Evolutionary conservation across 306 rosid genomes (phyloP), one percentile per base, ranked within the genome.

Genomic region (Casuarina equisetifolia): DNA sequence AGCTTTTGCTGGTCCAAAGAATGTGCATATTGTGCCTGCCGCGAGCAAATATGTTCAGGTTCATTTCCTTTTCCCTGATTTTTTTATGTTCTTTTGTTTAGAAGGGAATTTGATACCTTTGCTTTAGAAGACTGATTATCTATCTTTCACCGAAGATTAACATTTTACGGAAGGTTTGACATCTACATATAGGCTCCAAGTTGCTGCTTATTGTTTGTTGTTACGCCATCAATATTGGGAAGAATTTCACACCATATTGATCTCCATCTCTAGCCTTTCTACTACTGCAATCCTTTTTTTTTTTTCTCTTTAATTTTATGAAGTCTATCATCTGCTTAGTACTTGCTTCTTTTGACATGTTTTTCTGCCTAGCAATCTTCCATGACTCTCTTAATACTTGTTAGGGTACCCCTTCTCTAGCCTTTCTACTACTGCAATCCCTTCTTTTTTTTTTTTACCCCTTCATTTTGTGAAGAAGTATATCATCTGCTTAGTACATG

Each of bases 11-110:
- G 97, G 97, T 53, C 79, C 91, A 72, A 92, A 89, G 86, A 89
- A 89, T 75, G 73, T 35, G 55, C 84, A 92, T 40, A 12, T 92
- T 79, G 88, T 92, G 68, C 91, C 98, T 20, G 96, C 96, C 71
- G 97, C 97, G 68, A 90, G 88, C 85, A 85, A 88, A 39, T 94
- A 92, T 64, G 90, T 92, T 68, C 97, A 94, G 98, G 98, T 94
- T 74, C 72, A 77, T 77, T 83, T 75, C 70, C 69, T 72, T 66
- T 32, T 32, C 55, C 51, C 61, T 70, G 46, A 45, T 48, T 42
- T 39, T 16, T 1, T 8, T 55, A 3, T 38, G 48, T 52, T 49
- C 7, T 42, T 70, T 32, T 32, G 32, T 43, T 0, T 0, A 42
- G 35, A 19, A 40, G 7, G n/a, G 5, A 66, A 66, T 17, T 43